Conservation (phyloP, 441 rosid genomes). For the Jatropha podagrica region DNA sequence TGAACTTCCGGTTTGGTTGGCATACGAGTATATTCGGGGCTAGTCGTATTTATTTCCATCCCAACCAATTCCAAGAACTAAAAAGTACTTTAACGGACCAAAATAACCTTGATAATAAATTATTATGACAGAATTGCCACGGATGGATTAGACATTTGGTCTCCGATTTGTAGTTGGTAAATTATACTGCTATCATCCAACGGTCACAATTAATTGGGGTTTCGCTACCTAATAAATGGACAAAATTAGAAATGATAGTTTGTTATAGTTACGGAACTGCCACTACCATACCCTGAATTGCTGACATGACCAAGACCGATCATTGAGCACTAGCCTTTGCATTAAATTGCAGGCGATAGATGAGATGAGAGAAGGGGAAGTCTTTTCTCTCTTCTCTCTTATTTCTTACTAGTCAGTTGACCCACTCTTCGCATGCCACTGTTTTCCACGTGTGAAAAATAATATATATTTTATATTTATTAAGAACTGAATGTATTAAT, state of each 20-base stretch:
- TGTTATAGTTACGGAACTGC: background rate
- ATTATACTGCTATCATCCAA: no score
- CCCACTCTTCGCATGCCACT: no score
- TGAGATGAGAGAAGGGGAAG: background rate
- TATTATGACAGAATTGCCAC: constrained; percentile 11
- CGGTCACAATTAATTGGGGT: no score
- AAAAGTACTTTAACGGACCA: background rate
- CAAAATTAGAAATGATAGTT: background rate
- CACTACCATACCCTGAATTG: background rate
- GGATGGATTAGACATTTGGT: background rate
- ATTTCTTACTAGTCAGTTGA: no score
- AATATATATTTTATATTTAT: no score
- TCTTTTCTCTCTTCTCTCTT: no score
- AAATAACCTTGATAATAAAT: background rate
- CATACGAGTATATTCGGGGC: no score
- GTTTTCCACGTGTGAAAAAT: no score
- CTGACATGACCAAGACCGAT: background rate
- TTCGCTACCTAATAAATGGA: background rate
- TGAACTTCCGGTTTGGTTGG: background rate
- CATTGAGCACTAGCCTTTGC: background rate
- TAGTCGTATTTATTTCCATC: background rate
- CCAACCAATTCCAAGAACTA: background rate
- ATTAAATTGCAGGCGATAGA: background rate
- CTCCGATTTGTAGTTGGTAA: background rate
- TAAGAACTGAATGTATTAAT: no score